Conservation (phyloP, 768 basidiomycete species). For the Lactarius trivialis region DNA sequence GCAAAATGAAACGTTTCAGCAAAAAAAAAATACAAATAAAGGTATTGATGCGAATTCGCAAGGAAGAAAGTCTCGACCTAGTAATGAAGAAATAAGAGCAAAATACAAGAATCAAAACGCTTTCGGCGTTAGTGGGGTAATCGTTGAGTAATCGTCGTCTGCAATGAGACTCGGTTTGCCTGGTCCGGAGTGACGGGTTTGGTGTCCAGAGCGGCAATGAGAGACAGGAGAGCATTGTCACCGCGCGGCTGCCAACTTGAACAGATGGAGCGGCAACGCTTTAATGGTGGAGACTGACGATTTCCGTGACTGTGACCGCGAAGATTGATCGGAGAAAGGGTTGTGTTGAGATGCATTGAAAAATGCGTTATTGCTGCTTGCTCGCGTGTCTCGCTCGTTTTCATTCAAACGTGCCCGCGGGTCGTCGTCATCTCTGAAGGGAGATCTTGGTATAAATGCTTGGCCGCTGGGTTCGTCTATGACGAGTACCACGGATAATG, state of each 20-base stretch:
- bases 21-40: constrained; percentile 9
- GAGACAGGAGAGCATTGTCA: constrained; percentile 16
- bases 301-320: constrained; percentile 11
- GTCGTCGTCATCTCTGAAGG: constrained; percentile 15
- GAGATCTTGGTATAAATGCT: background rate
- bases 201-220: constrained; percentile 19
- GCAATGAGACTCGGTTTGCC: constrained; percentile 1
- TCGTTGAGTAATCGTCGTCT: background rate
- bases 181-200: background rate
- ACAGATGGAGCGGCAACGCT: constrained; percentile 13
- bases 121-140: constrained; percentile 9
- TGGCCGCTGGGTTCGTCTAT: constrained; percentile 11
- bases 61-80: background rate
- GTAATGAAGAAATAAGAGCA: background rate
- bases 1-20: background rate
- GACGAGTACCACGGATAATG: constrained; percentile 24
- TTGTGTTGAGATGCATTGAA: constrained; percentile 19
- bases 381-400: background rate
- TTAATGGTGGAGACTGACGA: constrained; percentile 16
- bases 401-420: background rate
- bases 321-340: constrained; percentile 19
- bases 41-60: constrained; percentile 16
- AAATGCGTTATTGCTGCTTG: constrained; percentile 18
- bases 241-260: constrained; percentile 1
- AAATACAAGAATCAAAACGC: constrained; percentile 13